A percentile compares a stretch with the other conserved stretches of the same genome.
Evolutionary conservation across 106 monocot species (phyloP).

Genomic region (Dioscorea alata): DNA sequence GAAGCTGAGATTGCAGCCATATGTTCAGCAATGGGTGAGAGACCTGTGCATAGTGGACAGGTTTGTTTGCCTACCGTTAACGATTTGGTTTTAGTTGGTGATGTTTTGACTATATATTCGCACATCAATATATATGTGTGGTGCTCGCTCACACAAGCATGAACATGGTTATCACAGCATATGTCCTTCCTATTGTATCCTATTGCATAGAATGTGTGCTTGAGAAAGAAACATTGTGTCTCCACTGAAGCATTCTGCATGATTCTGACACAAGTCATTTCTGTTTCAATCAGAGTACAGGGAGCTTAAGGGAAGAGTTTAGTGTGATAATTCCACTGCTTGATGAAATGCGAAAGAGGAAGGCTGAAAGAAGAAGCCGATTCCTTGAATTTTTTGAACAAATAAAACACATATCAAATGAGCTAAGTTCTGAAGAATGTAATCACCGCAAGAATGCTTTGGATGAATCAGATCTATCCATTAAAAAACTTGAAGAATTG

Average conservation of each 20-base stretch:
- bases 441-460: constrained; percentile 11
- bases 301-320: constrained; percentile 59
- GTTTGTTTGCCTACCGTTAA: constrained; percentile 20
- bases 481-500: constrained; percentile 47
- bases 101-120: neutral
- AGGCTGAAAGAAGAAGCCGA: constrained; percentile 37
- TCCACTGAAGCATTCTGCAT: neutral
- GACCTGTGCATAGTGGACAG: constrained; percentile 52
- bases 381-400: constrained; percentile 48
- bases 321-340: constrained; percentile 50
- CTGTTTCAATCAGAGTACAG: constrained; percentile 20
- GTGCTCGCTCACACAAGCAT: too few species aligned
- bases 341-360: constrained; percentile 57
- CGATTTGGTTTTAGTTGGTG: neutral
- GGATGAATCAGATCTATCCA: constrained; percentile 60
- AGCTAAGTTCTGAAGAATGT: constrained; percentile 30
- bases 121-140: neutral
- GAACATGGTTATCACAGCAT: neutral
- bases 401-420: constrained; percentile 32
- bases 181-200: neutral
- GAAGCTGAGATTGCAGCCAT: constrained; percentile 73
- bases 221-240: neutral
- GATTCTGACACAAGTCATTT: too few species aligned
- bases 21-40: constrained; percentile 65
- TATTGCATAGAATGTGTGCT: neutral